These are phyloP conservation scores for Desmodesmus armatus DNA, from an alignment of 139 green algal species.

Conservation along the genomic window DNA sequence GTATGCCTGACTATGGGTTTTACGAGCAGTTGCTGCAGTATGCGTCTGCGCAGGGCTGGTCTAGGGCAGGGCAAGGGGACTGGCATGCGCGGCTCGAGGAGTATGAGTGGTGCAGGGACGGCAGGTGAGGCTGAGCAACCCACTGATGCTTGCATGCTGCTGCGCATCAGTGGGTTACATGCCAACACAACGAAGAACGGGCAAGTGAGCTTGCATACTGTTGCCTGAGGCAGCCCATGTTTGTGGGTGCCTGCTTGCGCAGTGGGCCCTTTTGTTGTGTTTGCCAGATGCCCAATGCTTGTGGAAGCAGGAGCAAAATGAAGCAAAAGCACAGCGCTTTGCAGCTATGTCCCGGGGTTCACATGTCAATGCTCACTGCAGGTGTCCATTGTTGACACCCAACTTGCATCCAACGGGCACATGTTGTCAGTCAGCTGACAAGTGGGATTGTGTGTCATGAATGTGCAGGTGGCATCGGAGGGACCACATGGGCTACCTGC, in stretches of 20 bases:
- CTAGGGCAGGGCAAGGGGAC: constrained; percentile 53
- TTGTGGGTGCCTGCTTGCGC: no score
- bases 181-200: neutral
- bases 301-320: no score
- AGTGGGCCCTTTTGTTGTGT: no score
- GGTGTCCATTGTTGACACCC: no score
- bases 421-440: no score
- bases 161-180: constrained; percentile 9
- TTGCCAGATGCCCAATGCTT: no score
- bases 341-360: no score
- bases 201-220: neutral
- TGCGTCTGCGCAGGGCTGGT: constrained; percentile 38
- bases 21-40: constrained; percentile 57
- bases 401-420: no score
- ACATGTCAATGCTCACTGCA: no score
- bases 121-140: constrained; percentile 43
- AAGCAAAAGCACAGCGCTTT: no score
- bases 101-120: constrained; percentile 62
- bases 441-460: neutral
- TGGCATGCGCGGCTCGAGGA: constrained; percentile 62
- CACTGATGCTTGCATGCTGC: neutral
- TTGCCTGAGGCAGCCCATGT: no score
- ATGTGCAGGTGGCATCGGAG: constrained; percentile 59
- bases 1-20: constrained; percentile 63
- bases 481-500: constrained; percentile 68